Percentiles rank a stretch among this genome's conserved stretches.
These are phyloP conservation scores for Candida ulmi DNA, from an alignment of 805 yeast genomes.

Conservation along the genomic window DNA sequence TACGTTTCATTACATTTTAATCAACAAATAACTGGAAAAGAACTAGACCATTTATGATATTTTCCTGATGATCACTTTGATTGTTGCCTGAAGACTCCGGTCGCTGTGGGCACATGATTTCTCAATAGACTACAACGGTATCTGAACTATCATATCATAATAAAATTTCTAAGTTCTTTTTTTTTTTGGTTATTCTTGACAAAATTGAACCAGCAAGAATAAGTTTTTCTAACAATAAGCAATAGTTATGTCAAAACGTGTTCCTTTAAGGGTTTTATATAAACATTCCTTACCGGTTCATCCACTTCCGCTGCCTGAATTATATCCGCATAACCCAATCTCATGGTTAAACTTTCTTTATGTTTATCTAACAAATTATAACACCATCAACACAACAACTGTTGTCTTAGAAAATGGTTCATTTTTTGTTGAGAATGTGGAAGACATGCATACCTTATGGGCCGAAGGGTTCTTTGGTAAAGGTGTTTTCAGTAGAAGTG, in stretches of 20 bases:
- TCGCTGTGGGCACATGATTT: constrained; percentile 68
- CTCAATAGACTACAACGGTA: constrained; percentile 96
- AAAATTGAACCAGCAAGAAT: no score
- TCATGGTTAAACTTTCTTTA: constrained; percentile 49
- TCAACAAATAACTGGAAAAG: no score
- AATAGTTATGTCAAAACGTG: constrained; percentile 28
- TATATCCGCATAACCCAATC: constrained; percentile 61
- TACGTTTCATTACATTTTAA: no score
- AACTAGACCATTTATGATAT: no score
- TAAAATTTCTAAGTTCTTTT: not conserved
- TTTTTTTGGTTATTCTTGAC: no score
- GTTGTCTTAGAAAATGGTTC: constrained; percentile 29
- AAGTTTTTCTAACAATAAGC: constrained; percentile 1
- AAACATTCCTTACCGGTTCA: constrained; percentile 56
- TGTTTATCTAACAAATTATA: constrained; percentile 23
- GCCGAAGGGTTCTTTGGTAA: constrained; percentile 88
- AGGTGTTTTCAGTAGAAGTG: constrained; percentile 83
- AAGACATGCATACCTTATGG: constrained; percentile 64
- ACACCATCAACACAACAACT: constrained; percentile 13
- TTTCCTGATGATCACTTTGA: constrained; percentile 25
- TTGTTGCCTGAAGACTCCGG: constrained; percentile 39
- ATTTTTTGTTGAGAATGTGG: constrained; percentile 31
- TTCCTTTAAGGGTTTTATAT: constrained; percentile 27
- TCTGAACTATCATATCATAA: constrained; percentile 46
- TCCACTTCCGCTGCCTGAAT: constrained; percentile 42